Percentiles rank a stretch among this genome's conserved stretches.
These are phyloP conservation scores for Tillandsia fasciculata DNA, from an alignment of 176 grass and related monocot genomes.

Conservation along the genomic window DNA sequence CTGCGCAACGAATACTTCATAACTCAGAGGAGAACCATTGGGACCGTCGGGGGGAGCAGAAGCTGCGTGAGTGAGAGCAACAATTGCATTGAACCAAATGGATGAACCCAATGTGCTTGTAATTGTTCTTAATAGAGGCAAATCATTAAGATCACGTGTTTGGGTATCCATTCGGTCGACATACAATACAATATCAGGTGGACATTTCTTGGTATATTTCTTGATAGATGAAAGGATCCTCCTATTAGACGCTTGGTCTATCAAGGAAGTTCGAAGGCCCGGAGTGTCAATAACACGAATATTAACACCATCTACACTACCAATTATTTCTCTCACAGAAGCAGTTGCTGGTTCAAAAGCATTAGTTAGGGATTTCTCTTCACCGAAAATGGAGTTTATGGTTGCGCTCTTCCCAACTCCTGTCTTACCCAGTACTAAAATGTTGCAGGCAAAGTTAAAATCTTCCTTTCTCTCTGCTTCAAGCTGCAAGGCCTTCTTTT, in stretches of 20 bases:
- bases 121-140: conserved; percentile 47
- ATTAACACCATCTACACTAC: conserved; percentile 60
- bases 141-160: conserved; percentile 42
- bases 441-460: conserved; percentile 71
- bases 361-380: conserved; percentile 53
- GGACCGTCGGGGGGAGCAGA: conserved; percentile 65
- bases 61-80: conserved; percentile 75
- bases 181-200: conserved; percentile 76
- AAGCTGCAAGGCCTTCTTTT: conserved; percentile 61
- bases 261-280: conserved; percentile 44
- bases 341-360: conserved; percentile 57
- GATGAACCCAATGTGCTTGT: conserved; percentile 57
- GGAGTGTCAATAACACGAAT: conserved; percentile 79
- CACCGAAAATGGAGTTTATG: conserved; percentile 84
- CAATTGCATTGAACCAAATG: conserved; percentile 63
- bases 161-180: conserved; percentile 75
- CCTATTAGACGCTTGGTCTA: conserved; percentile 60
- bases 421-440: conserved; percentile 80
- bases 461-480: conserved; percentile 48
- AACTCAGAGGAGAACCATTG: conserved; percentile 54
- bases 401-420: conserved; percentile 92
- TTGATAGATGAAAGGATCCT: conserved; percentile 70
- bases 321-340: conserved; percentile 46
- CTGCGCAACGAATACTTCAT: conserved; percentile 45
- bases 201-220: conserved; percentile 58